Percentiles rank a stretch among this genome's conserved stretches.
These are phyloP conservation scores for Saprolegnia parasitica DNA, from an alignment of 352 stramenopile species.

Conservation along the genomic window DNA sequence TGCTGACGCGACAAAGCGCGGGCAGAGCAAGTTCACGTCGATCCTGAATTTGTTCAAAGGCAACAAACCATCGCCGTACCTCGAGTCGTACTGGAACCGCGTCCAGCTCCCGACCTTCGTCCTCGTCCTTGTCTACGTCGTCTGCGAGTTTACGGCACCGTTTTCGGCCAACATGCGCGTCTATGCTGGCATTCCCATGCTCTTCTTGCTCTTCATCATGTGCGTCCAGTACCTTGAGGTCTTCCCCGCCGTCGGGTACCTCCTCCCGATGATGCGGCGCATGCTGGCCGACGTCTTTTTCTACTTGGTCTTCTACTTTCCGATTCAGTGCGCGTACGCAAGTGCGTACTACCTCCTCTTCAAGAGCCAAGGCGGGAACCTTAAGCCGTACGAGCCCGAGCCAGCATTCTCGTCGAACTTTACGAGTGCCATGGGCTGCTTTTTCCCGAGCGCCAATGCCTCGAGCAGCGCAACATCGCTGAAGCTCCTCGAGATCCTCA, in stretches of 20 bases:
- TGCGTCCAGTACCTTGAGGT: conserved; percentile 1
- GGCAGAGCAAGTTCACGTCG: no score
- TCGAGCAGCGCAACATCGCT: no score
- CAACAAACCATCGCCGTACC: no score
- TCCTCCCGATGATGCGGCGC: background rate
- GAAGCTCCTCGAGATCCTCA: background rate
- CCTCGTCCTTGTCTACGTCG: background rate
- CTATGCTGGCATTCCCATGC: background rate
- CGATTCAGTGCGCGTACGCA: background rate
- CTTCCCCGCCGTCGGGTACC: background rate
- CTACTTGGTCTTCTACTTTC: background rate
- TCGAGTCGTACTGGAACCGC: no score
- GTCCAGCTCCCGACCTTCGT: no score
- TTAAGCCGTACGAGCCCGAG: background rate
- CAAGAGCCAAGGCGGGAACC: background rate
- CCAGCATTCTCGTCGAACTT: no score
- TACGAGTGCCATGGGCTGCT: no score
- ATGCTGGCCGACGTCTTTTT: background rate
- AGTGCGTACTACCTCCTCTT: conserved; percentile 6
- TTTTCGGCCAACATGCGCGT: background rate
- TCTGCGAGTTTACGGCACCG: background rate
- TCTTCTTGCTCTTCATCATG: background rate
- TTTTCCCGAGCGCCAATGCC: no score
- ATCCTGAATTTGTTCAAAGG: no score
- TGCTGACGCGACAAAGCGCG: no score